Conservation (phyloP, 176 grass and related monocot genomes). For the sorghum (Sorghum bicolor) region DNA sequence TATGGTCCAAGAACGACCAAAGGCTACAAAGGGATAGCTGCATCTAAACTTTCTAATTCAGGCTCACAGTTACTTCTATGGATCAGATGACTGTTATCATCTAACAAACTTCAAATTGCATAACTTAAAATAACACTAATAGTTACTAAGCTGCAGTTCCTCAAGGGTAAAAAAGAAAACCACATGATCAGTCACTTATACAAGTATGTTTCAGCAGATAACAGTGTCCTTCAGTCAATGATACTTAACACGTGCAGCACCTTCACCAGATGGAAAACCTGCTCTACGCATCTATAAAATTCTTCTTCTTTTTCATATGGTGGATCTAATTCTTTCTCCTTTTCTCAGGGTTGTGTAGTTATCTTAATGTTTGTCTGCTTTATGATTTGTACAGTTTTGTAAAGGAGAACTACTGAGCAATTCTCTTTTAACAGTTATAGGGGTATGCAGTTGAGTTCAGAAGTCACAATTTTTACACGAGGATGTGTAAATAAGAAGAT, state of each 20-base stretch:
- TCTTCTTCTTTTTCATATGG: background rate
- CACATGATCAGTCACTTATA: background rate
- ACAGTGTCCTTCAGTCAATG: background rate
- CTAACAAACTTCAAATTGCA: background rate
- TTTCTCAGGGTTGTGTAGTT: background rate
- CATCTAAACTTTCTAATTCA: slow-evolving; percentile 25
- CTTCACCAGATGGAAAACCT: background rate
- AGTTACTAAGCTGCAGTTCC: background rate
- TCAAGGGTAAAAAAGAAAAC: background rate
- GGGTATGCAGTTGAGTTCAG: background rate
- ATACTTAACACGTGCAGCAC: background rate
- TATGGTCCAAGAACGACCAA: background rate
- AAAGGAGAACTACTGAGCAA: background rate
- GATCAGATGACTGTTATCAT: background rate
- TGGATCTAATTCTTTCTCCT: background rate
- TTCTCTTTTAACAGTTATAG: background rate
- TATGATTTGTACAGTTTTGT: background rate
- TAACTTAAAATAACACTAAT: background rate
- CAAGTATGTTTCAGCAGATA: background rate
- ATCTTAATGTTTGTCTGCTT: background rate
- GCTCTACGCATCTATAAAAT: background rate
- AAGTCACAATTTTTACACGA: slow-evolving; percentile 7
- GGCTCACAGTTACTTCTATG: background rate
- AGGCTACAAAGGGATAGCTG: background rate
- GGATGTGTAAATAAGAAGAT: background rate